Conservation (phyloP, 2,329 filamentous ascomycete species). For the Diplodia sapinea region DNA sequence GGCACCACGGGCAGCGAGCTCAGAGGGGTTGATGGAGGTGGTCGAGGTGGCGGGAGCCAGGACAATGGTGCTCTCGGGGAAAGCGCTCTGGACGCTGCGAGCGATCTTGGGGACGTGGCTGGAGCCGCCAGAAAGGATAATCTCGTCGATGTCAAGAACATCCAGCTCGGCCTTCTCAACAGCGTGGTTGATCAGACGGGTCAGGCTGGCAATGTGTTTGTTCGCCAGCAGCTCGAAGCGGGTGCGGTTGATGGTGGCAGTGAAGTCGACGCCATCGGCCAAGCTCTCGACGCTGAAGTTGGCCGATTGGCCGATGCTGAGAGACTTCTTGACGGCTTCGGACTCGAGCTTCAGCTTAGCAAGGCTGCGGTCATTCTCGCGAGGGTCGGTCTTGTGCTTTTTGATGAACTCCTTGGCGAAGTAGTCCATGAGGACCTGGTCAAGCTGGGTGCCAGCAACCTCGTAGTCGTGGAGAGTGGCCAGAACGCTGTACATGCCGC, state of each 20-base stretch:
- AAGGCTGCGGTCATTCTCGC: slow-evolving; percentile 77
- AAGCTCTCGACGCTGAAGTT: slow-evolving; percentile 93
- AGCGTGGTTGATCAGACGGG: slow-evolving; percentile 79
- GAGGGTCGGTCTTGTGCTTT: slow-evolving; percentile 86
- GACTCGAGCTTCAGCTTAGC: slow-evolving; percentile 93
- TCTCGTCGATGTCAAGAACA: slow-evolving; percentile 90
- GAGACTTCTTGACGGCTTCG: slow-evolving; percentile 88
- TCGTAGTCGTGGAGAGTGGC: slow-evolving; percentile 96
- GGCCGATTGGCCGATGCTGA: slow-evolving; percentile 86
- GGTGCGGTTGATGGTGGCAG: slow-evolving; percentile 87
- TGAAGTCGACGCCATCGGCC: slow-evolving; percentile 87
- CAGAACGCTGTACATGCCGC: slow-evolving; percentile 94
- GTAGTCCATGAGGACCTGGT: slow-evolving; percentile 91
- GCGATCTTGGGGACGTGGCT: slow-evolving; percentile 95
- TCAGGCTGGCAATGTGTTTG: slow-evolving; percentile 89
- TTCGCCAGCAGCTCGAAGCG: slow-evolving; percentile 88
- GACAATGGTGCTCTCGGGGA: slow-evolving; percentile 78
- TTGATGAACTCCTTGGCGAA: slow-evolving; percentile 99
- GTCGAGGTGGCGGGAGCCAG: slow-evolving; percentile 81
- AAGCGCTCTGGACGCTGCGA: slow-evolving; percentile 75
- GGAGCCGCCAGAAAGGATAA: slow-evolving; percentile 89
- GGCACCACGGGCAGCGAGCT: slow-evolving; percentile 85
- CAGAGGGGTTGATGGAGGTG: slow-evolving; percentile 88
- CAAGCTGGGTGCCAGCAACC: slow-evolving; percentile 81
- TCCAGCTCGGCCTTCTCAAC: slow-evolving; percentile 93